Evolutionary conservation across 2,329 filamentous ascomycete genomes (phyloP), one percentile per base, ranked within the genome.

Genomic region (Aspergillus terreus): DNA sequence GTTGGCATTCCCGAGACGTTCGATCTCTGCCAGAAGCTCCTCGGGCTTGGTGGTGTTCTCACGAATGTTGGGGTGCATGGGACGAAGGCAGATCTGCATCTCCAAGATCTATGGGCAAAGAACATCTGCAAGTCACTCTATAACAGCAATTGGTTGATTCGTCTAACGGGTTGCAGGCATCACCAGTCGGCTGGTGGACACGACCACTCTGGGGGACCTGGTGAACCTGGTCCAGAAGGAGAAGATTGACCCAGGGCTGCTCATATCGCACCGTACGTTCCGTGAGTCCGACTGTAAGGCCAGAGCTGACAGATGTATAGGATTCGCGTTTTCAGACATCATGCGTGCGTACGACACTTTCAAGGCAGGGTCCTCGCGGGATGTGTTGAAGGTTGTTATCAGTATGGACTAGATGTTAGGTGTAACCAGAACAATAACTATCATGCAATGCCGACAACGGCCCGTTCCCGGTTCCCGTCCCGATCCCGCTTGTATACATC

Each of bases 61-160:
- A 81, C 81, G 4, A 83, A 83, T 59, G 73, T 83, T 2, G 81
- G 81, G 5, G 81, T 84, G 6, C 80, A 83, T 58, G 81, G 81
- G 0, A 73, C 67, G 15, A 76, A 74, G 45, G 80, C 76, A 0
- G 69, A 77, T 49, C 64, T 83, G 38, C 74, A 80, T 43, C 68
- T 84, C n/a, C 76, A 83, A 51, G 72, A 70, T 38, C 66, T 83
- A 6, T 84, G 81, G 81, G 68, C 73, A 51, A 72, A 73, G 53
- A 82, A 82, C 57, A 78, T 82, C 43, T 68, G 76, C 78, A 56
- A 65, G 10, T 42, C 17, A 14, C 15, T 36, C 19, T 21, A 27
- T 47, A 33, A n/a, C 40, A 19, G 6, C 4, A 23, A 19, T 41
- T 11, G 10, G 32, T 40, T 3, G 36, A 41, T 45, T 25, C 45